Evolutionary conservation across 768 basidiomycete genomes (phyloP).

Genomic region (Pleurotus salmoneostramineus): DNA sequence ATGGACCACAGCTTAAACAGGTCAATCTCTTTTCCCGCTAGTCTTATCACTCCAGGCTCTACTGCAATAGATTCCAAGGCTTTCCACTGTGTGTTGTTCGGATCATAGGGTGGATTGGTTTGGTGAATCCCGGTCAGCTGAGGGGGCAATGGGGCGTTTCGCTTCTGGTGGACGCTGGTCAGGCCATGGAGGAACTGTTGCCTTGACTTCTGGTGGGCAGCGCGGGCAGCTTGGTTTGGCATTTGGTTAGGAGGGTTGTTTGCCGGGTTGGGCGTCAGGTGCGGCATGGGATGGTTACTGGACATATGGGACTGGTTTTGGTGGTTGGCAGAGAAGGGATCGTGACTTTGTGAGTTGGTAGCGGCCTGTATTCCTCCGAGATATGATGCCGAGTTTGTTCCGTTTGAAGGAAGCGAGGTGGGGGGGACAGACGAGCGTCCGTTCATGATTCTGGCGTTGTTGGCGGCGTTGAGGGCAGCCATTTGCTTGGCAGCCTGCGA

Average conservation of each 20-base stretch:
- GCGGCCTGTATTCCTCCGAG: conserved; percentile 56
- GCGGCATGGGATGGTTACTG: conserved; percentile 31
- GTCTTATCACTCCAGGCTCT: conserved; percentile 60
- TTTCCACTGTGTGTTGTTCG: conserved; percentile 58
- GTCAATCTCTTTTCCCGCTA: conserved; percentile 74
- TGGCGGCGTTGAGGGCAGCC: conserved; percentile 68
- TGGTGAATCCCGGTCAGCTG: conserved; percentile 55
- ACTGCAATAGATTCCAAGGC: conserved; percentile 52
- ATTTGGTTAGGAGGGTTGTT: conserved; percentile 29
- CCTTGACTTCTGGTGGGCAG: conserved; percentile 38
- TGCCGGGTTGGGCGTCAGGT: conserved; percentile 29
- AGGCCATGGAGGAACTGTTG: conserved; percentile 60
- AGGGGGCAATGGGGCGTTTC: conserved; percentile 70
- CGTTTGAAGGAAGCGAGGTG: conserved; percentile 33
- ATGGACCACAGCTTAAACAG: conserved; percentile 70
- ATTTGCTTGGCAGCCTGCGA: conserved; percentile 75
- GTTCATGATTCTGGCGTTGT: conserved; percentile 57
- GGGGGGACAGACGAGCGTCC: conserved; percentile 30
- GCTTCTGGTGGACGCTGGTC: conserved; percentile 52
- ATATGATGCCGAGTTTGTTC: conserved; percentile 67
- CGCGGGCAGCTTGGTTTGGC: conserved; percentile 24
- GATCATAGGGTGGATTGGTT: conserved; percentile 54
- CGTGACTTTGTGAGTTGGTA: conserved; percentile 34
- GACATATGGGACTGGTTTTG: conserved; percentile 43
- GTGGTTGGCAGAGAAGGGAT: conserved; percentile 32